Evolutionary conservation across 2,329 filamentous ascomycete species (phyloP).

Genomic region (Didymella glomerata): DNA sequence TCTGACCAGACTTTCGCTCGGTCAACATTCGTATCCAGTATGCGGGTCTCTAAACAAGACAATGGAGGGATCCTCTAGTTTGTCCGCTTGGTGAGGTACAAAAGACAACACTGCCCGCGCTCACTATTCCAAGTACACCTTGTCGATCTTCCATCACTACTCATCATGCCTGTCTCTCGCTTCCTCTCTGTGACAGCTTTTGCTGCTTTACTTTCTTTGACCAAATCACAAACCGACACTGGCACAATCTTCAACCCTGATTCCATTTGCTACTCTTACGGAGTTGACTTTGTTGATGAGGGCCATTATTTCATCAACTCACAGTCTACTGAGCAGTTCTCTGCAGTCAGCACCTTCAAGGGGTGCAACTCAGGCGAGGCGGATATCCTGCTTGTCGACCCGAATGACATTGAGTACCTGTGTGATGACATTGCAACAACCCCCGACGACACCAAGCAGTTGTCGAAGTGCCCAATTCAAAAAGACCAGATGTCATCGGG

Average conservation of each 20-base stretch:
- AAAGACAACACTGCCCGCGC: constrained; percentile 31
- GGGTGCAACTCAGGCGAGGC: constrained; percentile 54
- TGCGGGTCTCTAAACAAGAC: constrained; percentile 21
- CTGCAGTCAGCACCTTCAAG: constrained; percentile 55
- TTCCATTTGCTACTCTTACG: constrained; percentile 49
- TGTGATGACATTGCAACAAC: constrained; percentile 54
- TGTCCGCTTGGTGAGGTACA: constrained; percentile 25
- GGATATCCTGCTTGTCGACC: constrained; percentile 55
- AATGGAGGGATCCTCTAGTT: constrained; percentile 22
- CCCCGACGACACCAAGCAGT: constrained; percentile 50
- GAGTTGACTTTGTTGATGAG: constrained; percentile 56
- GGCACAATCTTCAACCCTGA: constrained; percentile 20
- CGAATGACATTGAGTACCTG: constrained; percentile 51
- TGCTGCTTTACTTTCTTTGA: constrained; percentile 38
- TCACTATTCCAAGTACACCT: constrained; percentile 6
- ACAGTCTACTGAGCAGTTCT: constrained; percentile 53
- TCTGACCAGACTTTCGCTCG: constrained; percentile 25
- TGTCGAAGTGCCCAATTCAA: constrained; percentile 55
- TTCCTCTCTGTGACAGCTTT: constrained; percentile 34
- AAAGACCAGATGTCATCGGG: constrained; percentile 57
- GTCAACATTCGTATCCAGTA: constrained; percentile 21
- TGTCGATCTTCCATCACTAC: constrained; percentile 1
- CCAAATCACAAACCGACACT: constrained; percentile 28
- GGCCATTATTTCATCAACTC: constrained; percentile 58
- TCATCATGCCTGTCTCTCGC: constrained; percentile 40